Evolutionary conservation across 139 green algal genomes (phyloP).

Genomic region (Coelastrella sp.): DNA sequence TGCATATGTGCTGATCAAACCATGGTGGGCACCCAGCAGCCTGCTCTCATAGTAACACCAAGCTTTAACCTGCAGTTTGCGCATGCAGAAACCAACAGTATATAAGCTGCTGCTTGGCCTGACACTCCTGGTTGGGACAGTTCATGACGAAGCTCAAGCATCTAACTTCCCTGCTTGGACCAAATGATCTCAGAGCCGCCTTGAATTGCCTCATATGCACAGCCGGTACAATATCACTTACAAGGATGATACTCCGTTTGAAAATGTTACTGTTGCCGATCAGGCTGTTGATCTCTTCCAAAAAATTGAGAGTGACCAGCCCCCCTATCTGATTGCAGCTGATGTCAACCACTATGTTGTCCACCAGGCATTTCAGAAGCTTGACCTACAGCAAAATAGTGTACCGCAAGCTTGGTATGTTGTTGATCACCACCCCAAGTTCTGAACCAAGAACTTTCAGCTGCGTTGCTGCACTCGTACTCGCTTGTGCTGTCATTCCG

Average conservation of each 20-base stretch:
- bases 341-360: conserved; percentile 98
- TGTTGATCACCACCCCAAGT: too few relatives aligned
- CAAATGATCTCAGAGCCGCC: too few relatives aligned
- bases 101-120: not conserved
- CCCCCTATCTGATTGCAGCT: conserved; percentile 94
- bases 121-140: too few relatives aligned
- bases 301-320: conserved; percentile 92
- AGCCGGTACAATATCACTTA: too few relatives aligned
- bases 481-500: too few relatives aligned
- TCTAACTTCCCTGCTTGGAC: too few relatives aligned
- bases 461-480: too few relatives aligned
- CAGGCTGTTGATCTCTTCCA: conserved; percentile 86
- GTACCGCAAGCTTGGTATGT: not conserved
- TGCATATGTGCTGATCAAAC: conserved; percentile 95
- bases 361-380: conserved; percentile 95
- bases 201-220: too few relatives aligned
- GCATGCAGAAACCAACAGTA: not conserved
- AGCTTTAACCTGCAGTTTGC: conserved; percentile 89
- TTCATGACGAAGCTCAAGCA: too few relatives aligned
- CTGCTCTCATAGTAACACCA: conserved; percentile 99
- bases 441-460: not conserved
- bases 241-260: conserved; percentile 95
- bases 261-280: conserved; percentile 90
- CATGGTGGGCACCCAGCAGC: conserved; percentile 94
- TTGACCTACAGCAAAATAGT: conserved; percentile 72